These are phyloP conservation scores for Phytopythium montanum DNA, from an alignment of 352 stramenopile species.

Conservation along the genomic window DNA sequence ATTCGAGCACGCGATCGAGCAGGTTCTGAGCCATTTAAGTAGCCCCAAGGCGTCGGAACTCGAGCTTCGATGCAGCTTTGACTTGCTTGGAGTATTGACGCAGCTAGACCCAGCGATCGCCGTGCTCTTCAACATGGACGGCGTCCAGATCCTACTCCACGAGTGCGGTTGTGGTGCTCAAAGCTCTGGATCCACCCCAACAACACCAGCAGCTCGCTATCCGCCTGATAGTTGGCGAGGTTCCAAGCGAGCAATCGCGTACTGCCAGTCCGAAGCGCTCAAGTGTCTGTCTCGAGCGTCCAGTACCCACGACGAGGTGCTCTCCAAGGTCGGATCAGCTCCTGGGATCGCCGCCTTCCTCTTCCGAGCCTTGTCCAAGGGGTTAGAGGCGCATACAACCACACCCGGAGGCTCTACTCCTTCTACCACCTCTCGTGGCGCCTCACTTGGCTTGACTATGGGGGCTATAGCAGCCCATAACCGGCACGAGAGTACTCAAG, in stretches of 20 bases:
- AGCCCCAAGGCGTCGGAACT: constrained; percentile 19
- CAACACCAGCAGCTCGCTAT: not conserved
- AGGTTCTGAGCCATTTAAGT: constrained; percentile 43
- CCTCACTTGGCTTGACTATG: not conserved
- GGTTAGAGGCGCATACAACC: not conserved
- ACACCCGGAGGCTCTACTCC: not conserved
- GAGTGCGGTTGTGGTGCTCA: constrained; percentile 27
- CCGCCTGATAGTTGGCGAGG: constrained; percentile 12
- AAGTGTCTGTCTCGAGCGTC: constrained; percentile 61
- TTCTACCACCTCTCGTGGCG: not conserved
- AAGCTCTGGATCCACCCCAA: not conserved
- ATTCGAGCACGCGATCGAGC: constrained; percentile 57
- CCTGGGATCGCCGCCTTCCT: constrained; percentile 36
- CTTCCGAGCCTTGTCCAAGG: constrained; percentile 32
- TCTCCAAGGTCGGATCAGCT: constrained; percentile 58
- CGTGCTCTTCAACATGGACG: constrained; percentile 62
- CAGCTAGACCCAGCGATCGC: constrained; percentile 55
- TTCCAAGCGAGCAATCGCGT: constrained; percentile 13
- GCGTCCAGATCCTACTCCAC: constrained; percentile 45
- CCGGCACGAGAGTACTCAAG: constrained; percentile 26
- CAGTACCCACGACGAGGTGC: constrained; percentile 53
- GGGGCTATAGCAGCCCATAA: constrained; percentile 1
- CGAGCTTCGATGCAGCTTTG: constrained; percentile 43
- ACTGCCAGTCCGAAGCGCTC: constrained; percentile 47
- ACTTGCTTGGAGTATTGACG: constrained; percentile 45